Evolutionary conservation across 257 asterid genomes (phyloP).

Genomic region (Solanum sitiens): DNA sequence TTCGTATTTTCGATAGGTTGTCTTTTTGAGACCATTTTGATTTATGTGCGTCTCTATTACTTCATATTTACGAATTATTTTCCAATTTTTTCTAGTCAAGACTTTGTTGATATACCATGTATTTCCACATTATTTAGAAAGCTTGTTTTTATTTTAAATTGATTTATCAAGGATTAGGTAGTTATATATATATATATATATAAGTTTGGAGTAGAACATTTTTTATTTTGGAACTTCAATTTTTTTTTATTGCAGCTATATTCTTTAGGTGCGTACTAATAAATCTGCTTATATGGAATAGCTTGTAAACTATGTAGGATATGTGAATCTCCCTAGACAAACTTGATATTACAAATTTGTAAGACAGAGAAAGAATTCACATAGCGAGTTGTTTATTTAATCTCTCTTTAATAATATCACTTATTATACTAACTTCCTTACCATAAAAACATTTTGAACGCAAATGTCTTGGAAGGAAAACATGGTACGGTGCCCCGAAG

Average conservation of each 20-base stretch:
- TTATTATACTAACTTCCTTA: background rate
- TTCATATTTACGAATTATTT: background rate
- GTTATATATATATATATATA: background rate
- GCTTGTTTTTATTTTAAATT: background rate
- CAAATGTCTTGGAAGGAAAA: background rate
- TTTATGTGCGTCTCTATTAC: background rate
- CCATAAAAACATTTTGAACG: background rate
- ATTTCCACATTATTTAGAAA: background rate
- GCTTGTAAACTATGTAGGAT: rapidly evolving
- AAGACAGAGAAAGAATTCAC: background rate
- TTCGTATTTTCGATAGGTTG: background rate
- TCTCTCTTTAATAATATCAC: background rate
- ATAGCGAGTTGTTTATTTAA: background rate
- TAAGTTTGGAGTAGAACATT: background rate
- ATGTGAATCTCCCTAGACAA: background rate
- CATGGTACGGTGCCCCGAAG: background rate
- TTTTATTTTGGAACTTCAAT: background rate
- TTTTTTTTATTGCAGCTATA: too few species aligned
- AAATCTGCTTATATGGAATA: too few species aligned
- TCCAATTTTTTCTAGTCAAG: background rate
- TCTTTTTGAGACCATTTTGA: background rate
- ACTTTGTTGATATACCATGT: background rate
- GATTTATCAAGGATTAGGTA: background rate
- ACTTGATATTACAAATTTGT: rapidly evolving
- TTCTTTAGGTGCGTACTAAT: too few species aligned